phyloP scores from a whole-genome alignment of 495 filamentous ascomycete species.

The Penicillium argentinense region DNA sequence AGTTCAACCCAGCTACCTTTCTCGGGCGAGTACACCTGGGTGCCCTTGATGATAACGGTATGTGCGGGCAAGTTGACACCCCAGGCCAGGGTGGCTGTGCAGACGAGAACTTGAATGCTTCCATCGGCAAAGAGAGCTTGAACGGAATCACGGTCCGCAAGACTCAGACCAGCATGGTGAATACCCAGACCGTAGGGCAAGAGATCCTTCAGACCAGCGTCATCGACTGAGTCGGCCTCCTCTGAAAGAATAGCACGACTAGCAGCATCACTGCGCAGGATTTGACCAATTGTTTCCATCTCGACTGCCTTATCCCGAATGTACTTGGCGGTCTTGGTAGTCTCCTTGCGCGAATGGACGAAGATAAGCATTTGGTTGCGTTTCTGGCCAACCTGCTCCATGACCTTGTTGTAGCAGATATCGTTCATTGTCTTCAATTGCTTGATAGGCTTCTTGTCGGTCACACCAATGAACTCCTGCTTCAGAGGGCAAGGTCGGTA shows the following conservation, averaged over 20 bases:
- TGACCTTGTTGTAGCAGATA: constrained; percentile 94
- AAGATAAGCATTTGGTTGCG: constrained; percentile 98
- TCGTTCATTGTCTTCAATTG: constrained; percentile 99
- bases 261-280: constrained; percentile 89
- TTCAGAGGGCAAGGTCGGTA: constrained; percentile 89
- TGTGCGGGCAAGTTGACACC: constrained; percentile 98
- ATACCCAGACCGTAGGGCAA: constrained; percentile 97
- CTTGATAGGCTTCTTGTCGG: constrained; percentile 98
- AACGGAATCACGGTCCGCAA: constrained; percentile 89
- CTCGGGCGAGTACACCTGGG: constrained; percentile 96
- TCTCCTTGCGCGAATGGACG: constrained; percentile 97
- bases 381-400: constrained; percentile 91
- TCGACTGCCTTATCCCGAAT: constrained; percentile 95
- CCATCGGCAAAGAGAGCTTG: constrained; percentile 93
- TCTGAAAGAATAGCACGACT: constrained; percentile 84
- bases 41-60: constrained; percentile 97
- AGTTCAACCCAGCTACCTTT: constrained; percentile 99
- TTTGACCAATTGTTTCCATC: constrained; percentile 93
- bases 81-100: constrained; percentile 96
- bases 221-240: constrained; percentile 78
- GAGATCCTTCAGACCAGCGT: constrained; percentile 89
- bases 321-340: constrained; percentile 93
- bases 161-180: constrained; percentile 95
- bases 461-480: constrained; percentile 97
- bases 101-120: constrained; percentile 90